These are phyloP conservation scores for Anisogramma anomala DNA, from an alignment of 2,329 filamentous ascomycete genomes.

Conservation along the genomic window DNA sequence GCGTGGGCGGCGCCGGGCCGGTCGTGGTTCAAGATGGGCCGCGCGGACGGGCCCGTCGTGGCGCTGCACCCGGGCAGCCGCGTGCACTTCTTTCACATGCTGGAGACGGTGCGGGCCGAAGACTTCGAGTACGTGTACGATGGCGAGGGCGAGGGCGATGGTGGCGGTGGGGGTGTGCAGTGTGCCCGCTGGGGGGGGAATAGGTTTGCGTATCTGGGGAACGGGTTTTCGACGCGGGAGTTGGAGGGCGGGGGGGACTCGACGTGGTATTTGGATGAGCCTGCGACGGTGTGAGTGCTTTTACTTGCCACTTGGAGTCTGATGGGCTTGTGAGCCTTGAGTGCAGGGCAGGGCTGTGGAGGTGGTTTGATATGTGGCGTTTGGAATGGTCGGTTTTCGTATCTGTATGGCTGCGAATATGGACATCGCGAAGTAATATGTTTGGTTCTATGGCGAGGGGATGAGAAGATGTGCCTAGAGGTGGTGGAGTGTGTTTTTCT, in stretches of 20 bases:
- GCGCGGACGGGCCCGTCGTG: conserved; percentile 32
- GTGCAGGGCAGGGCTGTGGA: too few relatives aligned
- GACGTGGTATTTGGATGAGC: conserved; percentile 32
- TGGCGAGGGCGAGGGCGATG: conserved; percentile 6
- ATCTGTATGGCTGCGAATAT: too few relatives aligned
- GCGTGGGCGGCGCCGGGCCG: conserved; percentile 34
- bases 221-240: conserved; percentile 40
- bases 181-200: conserved; percentile 26
- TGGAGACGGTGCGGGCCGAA: conserved; percentile 37
- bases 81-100: conserved; percentile 42
- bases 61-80: conserved; percentile 40
- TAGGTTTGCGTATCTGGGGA: conserved; percentile 40
- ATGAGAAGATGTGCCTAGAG: too few relatives aligned
- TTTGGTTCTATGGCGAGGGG: too few relatives aligned
- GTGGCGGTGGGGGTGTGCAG: too few relatives aligned
- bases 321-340: not conserved
- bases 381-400: not conserved
- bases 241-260: conserved; percentile 25
- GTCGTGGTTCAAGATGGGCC: conserved; percentile 41
- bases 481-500: too few relatives aligned
- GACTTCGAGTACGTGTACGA: conserved; percentile 42
- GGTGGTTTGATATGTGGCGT: not conserved
- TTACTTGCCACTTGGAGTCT: not conserved
- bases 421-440: too few relatives aligned
- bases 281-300: conserved; percentile 6